Base-by-base conservation (phyloP, 345 rosid species). In the Noccaea caerulescens region DNA sequence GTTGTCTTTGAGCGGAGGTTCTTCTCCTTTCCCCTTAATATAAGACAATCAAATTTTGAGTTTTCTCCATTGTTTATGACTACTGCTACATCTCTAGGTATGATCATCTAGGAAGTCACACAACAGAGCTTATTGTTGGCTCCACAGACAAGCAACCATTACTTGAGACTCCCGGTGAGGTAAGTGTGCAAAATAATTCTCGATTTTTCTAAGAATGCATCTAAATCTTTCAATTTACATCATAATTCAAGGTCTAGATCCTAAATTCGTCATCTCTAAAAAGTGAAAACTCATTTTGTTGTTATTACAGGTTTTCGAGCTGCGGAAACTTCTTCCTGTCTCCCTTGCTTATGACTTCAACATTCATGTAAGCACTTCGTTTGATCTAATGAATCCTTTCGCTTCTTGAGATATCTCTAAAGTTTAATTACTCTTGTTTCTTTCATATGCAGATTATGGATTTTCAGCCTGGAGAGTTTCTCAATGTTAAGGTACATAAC, bases 141-240 rank as follows among this genome's bases (percentile, higher is more conserved):
- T 89, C 90, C 25, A 89, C 97, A 68, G 86, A 89, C 71, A 76
- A 84, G 81, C 96, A 84, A 72, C 88, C 93, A 56, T 93, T 93
- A 79, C 93, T 93, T 61, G 95, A 91, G 79, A 87, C 96, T 73
- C 96, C 96, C 0, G 93, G 96, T 14, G 97, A 94, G 86, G 99
- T 89, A 58, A 45, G 71, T 46, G 32, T 52, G 72, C 46, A 42
- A 41, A 63, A 44, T 4, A 27, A 3, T 16, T 63, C 13, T 72
- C 58, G 33, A 68, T 4, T 56, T 63, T 69, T 32, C 46, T 9
- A 16, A 45, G 3, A 61, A 59, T 37, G 37, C 45, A 59, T 74
- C 23, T 23, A 42, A 51, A 11, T 5, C 1, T 46, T 47, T 58
- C 23, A 39, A 1, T 8, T 12, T 9, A 11, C 50, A 37, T 9